phyloP scores from a whole-genome alignment of 495 filamentous ascomycete genomes.

The Staphylotrichum tortipilum region DNA sequence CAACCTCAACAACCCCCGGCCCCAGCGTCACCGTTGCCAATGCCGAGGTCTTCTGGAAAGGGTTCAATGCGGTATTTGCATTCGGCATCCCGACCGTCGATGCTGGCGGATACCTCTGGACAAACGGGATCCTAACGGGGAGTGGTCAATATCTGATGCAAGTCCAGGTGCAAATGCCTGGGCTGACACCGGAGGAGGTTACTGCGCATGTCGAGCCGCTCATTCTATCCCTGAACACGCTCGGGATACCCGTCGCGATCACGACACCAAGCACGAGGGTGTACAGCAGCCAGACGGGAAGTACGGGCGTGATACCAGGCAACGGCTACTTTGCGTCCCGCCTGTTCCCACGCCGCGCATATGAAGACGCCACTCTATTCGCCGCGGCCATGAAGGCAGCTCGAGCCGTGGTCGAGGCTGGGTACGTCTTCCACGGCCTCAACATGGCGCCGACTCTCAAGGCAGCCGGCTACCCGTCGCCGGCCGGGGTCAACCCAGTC shows the following conservation, averaged over 20 bases:
- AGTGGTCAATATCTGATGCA: constrained; percentile 23
- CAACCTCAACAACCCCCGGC: constrained; percentile 21
- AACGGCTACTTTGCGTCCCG: constrained; percentile 37
- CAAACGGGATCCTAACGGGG: constrained; percentile 20
- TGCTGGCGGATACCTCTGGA: constrained; percentile 39
- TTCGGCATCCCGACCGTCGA: constrained; percentile 32
- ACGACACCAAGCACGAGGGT: constrained; percentile 8
- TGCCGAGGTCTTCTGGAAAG: constrained; percentile 41
- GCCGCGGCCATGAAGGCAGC: constrained; percentile 35
- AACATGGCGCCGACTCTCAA: constrained; percentile 30
- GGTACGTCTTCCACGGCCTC: constrained; percentile 40
- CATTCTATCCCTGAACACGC: constrained; percentile 3
- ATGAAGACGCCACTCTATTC: constrained; percentile 24
- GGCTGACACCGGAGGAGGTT: constrained; percentile 11
- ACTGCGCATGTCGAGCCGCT: constrained; percentile 19
- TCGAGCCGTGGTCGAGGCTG: constrained; percentile 29
- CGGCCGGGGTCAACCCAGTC: constrained; percentile 42
- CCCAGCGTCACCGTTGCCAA: constrained; percentile 4
- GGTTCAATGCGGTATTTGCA: constrained; percentile 32
- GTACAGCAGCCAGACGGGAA: constrained; percentile 6
- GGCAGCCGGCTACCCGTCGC: constrained; percentile 23
- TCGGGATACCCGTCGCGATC: constrained; percentile 28
- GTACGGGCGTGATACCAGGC: constrained; percentile 16
- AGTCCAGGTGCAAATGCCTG: constrained; percentile 21
- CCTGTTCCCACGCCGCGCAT: constrained; percentile 41